Conservation (phyloP, 1,139 yeast species). For the Scheffersomyces parashehatae region DNA sequence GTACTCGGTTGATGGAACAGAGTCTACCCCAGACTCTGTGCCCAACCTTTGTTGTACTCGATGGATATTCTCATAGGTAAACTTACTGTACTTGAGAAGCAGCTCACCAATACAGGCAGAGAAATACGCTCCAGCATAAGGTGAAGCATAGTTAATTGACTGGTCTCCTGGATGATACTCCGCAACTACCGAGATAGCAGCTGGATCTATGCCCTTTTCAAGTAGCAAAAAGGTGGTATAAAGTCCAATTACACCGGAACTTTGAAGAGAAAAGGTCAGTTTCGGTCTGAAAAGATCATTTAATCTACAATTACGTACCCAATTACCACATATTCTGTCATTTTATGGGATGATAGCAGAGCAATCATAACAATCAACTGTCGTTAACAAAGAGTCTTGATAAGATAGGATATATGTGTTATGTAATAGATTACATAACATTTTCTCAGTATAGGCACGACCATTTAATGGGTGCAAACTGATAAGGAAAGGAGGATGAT, state of each 20-base stretch:
- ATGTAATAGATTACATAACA: too few relatives aligned
- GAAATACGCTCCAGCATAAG: slow-evolving; percentile 25
- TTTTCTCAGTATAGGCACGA: too few relatives aligned
- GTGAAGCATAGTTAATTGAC: slow-evolving; percentile 22
- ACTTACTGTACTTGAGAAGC: slow-evolving; percentile 9
- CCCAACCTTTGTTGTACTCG: slow-evolving; percentile 13
- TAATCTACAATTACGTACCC: slow-evolving; percentile 5
- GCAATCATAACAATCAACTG: too few relatives aligned
- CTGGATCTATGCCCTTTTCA: slow-evolving; percentile 15
- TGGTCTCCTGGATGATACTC: slow-evolving; percentile 24
- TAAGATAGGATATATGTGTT: too few relatives aligned
- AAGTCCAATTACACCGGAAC: slow-evolving; percentile 26
- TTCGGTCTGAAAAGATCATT: not conserved
- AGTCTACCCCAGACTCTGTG: slow-evolving; percentile 13
- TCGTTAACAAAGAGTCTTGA: too few relatives aligned
- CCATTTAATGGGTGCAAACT: too few relatives aligned
- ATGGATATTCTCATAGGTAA: slow-evolving; percentile 17
- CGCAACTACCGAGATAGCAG: slow-evolving; percentile 16
- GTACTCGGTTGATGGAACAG: slow-evolving; percentile 10
- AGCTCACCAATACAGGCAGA: slow-evolving; percentile 10
- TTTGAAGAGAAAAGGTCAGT: not conserved
- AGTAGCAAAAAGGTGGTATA: slow-evolving; percentile 24
- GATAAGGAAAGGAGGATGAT: too few relatives aligned
- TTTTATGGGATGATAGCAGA: not conserved
- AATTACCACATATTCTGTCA: slow-evolving; percentile 5